Conservation (phyloP, 805 yeast species). For the Candida rishiriensis region DNA sequence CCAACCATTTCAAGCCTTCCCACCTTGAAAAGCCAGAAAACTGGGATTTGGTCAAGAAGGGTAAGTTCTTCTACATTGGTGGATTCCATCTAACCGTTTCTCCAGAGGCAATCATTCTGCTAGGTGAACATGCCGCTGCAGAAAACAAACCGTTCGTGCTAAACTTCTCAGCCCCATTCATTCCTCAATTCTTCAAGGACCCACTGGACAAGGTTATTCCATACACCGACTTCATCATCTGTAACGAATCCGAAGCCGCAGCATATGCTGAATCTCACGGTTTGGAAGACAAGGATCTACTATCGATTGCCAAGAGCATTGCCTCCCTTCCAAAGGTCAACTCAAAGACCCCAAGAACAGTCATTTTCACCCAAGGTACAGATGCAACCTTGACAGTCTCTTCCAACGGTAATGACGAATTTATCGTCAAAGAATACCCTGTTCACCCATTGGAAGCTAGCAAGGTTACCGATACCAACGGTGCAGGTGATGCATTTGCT, state of each 20-base stretch:
- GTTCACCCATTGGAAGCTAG: constrained; percentile 68
- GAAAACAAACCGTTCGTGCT: constrained; percentile 48
- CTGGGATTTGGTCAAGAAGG: constrained; percentile 82
- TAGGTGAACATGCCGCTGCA: constrained; percentile 80
- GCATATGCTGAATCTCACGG: constrained; percentile 87
- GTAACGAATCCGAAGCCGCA: constrained; percentile 96
- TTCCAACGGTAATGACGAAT: constrained; percentile 35
- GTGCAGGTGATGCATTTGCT: constrained; percentile 99
- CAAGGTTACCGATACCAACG: constrained; percentile 87
- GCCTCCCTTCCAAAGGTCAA: constrained; percentile 77
- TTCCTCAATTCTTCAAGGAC: constrained; percentile 92
- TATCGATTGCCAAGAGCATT: constrained; percentile 74
- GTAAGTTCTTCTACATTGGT: constrained; percentile 84
- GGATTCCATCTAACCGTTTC: constrained; percentile 99
- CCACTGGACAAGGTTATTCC: constrained; percentile 76
- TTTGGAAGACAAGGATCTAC: constrained; percentile 55
- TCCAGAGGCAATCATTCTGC: constrained; percentile 84
- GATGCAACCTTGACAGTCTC: constrained; percentile 81
- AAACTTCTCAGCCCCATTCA: constrained; percentile 95
- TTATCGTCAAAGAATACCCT: constrained; percentile 47
- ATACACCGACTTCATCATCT: constrained; percentile 86
- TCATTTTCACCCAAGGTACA: constrained; percentile 91
- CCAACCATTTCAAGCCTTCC: constrained; percentile 88
- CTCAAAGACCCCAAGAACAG: constrained; percentile 68
- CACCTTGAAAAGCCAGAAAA: constrained; percentile 87